A percentile compares a stretch with the other conserved stretches of the same genome.
Evolutionary conservation across 2,329 filamentous ascomycete species (phyloP).

Genomic region (Chaetomium globosum): DNA sequence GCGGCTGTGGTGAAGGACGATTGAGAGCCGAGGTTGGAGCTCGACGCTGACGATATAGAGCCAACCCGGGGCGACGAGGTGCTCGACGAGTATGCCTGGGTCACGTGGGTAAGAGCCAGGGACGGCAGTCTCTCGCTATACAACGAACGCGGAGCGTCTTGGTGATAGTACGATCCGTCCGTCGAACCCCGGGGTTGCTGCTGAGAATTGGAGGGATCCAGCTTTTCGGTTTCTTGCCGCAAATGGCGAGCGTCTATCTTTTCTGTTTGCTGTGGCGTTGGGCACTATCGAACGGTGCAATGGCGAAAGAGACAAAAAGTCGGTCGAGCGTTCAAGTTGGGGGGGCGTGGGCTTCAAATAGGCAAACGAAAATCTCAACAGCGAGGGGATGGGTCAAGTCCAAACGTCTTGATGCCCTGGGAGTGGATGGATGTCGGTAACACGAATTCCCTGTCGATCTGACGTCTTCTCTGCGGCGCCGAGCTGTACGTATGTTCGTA

Average conservation of each 20-base stretch:
- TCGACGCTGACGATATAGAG: conserved; percentile 66
- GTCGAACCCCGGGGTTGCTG: conserved; percentile 76
- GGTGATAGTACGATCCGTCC: conserved; percentile 71
- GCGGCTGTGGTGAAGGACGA: conserved; percentile 59
- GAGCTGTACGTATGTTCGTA: no score
- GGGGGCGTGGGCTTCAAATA: no score
- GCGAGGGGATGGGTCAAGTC: no score
- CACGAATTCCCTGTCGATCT: no score
- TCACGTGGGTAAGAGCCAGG: conserved; percentile 68
- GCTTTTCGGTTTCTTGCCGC: conserved; percentile 72
- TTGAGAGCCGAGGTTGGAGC: conserved; percentile 56
- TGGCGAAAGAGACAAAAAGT: neutral
- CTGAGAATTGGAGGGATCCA: conserved; percentile 88
- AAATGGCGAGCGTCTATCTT: conserved; percentile 35
- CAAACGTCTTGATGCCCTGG: no score
- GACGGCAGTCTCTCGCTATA: conserved; percentile 75
- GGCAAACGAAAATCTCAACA: no score
- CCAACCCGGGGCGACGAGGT: conserved; percentile 75
- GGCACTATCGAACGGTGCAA: neutral
- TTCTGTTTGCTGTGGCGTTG: neutral
- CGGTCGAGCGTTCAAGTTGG: no score
- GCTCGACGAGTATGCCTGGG: conserved; percentile 70
- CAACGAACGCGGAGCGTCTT: conserved; percentile 64
- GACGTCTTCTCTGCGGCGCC: no score
- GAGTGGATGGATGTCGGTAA: no score